Conservation (phyloP, 352 stramenopile species). For the Phytophthora tentaculata region DNA sequence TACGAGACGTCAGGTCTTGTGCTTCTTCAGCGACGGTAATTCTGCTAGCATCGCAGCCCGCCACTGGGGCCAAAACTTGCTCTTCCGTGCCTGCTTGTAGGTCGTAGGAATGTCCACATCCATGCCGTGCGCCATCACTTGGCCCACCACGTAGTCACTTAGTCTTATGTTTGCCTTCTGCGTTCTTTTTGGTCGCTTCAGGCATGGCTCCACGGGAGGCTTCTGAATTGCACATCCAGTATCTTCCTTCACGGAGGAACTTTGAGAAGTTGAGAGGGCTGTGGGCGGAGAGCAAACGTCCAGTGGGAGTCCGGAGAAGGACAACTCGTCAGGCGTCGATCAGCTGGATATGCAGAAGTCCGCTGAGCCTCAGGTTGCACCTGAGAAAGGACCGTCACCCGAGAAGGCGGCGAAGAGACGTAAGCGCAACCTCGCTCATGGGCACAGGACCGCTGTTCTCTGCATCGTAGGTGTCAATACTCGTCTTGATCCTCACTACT, state of each 20-base stretch:
- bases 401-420: no score
- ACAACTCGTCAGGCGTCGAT: no score
- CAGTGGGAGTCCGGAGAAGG: no score
- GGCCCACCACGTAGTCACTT: neutral
- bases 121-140: neutral
- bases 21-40: constrained; percentile 1
- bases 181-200: neutral
- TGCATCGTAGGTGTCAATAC: neutral
- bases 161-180: neutral
- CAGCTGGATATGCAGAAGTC: no score
- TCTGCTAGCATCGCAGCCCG: constrained; percentile 5
- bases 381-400: no score
- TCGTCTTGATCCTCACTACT: neutral
- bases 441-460: neutral
- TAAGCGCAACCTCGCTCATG: neutral
- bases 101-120: neutral
- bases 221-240: neutral
- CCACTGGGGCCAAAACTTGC: constrained; percentile 12
- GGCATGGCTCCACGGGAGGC: neutral
- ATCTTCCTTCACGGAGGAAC: neutral
- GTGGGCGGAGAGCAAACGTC: no score
- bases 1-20: neutral
- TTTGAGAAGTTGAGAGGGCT: no score
- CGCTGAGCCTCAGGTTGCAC: neutral
- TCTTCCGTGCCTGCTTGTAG: constrained; percentile 1